Conservation (phyloP, 768 basidiomycete genomes). For the Boletus barrowsii region DNA sequence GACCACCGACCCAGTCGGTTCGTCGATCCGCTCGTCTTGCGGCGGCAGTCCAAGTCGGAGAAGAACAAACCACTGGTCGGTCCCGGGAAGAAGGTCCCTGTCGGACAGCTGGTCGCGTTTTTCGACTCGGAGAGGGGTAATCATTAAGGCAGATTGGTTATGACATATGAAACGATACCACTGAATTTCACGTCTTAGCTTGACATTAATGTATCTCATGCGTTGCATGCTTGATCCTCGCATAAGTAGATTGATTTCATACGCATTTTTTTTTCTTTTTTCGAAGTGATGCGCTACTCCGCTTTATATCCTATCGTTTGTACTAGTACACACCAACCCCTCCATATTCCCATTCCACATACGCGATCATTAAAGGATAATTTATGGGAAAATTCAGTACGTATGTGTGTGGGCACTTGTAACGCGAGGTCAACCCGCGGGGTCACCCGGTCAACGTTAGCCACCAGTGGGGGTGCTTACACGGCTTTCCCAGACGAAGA, state of each 20-base stretch:
- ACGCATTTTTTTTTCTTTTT: background rate
- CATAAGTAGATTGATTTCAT: background rate
- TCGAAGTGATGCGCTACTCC: background rate
- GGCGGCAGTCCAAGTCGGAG: conserved; percentile 58
- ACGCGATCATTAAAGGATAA: too few species aligned
- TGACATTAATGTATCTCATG: background rate
- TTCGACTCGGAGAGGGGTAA: conserved; percentile 50
- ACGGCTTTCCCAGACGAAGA: too few species aligned
- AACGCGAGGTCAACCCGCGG: too few species aligned
- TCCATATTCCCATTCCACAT: too few species aligned
- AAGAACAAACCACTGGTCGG: conserved; percentile 33
- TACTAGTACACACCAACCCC: background rate
- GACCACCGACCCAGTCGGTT: conserved; percentile 43
- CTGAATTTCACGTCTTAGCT: background rate
- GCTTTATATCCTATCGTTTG: conserved; percentile 2
- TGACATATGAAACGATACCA: background rate
- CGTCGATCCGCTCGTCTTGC: conserved; percentile 71
- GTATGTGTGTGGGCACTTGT: too few species aligned
- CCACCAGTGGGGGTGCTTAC: too few species aligned
- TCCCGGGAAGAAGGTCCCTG: conserved; percentile 58
- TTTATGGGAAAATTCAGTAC: too few species aligned
- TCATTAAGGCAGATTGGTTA: background rate
- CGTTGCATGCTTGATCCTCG: background rate
- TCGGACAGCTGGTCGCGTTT: conserved; percentile 80
- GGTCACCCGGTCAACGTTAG: too few species aligned